Evolutionary conservation across 257 asterid species (phyloP).

Genomic region (Solanum clarkiae): DNA sequence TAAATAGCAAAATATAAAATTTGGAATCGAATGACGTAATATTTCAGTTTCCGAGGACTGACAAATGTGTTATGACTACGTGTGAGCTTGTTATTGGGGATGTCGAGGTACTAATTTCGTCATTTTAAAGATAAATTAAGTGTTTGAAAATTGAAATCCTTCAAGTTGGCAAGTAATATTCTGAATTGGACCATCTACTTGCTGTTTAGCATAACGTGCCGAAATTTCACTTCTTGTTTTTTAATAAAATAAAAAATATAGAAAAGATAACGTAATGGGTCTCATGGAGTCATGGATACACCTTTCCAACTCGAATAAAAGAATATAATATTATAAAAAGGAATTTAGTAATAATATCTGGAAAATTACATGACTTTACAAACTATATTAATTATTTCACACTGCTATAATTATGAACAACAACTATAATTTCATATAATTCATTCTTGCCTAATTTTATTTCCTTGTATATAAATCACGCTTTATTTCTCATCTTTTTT

Average conservation of each 20-base stretch:
- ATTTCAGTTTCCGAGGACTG: neutral
- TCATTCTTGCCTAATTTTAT: too few relatives aligned
- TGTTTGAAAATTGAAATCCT: neutral
- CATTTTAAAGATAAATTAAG: neutral
- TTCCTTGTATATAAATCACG: too few relatives aligned
- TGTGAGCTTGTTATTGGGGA: neutral
- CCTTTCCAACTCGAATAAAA: neutral
- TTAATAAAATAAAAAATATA: neutral
- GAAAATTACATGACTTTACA: too few relatives aligned
- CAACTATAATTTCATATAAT: too few relatives aligned
- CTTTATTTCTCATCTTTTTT: too few relatives aligned
- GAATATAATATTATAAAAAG: neutral
- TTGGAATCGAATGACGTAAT: neutral
- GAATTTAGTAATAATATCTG: neutral
- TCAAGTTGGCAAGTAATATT: neutral
- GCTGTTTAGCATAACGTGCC: neutral
- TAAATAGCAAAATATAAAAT: too few relatives aligned
- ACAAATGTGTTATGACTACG: neutral
- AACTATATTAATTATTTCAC: too few relatives aligned
- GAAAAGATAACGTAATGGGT: neutral
- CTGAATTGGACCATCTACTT: neutral
- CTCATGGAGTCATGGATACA: neutral
- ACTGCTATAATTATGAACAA: too few relatives aligned
- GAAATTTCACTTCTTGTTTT: neutral
- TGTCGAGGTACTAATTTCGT: neutral